These are phyloP conservation scores for Auriscalpium orientale DNA, from an alignment of 768 basidiomycete genomes.

Conservation along the genomic window DNA sequence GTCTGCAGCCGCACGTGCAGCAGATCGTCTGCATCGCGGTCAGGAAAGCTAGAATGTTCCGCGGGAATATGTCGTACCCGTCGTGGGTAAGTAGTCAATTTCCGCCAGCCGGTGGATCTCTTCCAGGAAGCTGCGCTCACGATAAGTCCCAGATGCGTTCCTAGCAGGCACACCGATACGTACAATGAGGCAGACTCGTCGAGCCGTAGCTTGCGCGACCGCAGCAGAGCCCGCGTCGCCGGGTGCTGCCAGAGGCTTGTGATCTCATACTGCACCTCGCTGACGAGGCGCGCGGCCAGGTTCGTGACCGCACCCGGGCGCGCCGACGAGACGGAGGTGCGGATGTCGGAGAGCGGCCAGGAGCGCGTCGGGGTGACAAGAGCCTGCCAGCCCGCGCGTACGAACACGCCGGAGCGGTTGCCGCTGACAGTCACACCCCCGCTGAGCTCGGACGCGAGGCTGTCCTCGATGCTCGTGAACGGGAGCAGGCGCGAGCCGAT, in stretches of 20 bases:
- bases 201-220: constrained; percentile 51
- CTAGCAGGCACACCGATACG: constrained; percentile 20
- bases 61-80: constrained; percentile 33
- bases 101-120: constrained; percentile 58
- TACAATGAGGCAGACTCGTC: constrained; percentile 77
- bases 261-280: constrained; percentile 43
- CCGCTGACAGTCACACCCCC: constrained; percentile 55
- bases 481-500: constrained; percentile 54
- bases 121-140: constrained; percentile 51
- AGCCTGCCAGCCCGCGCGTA: constrained; percentile 68
- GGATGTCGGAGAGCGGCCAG: constrained; percentile 30
- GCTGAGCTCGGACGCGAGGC: constrained; percentile 60
- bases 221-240: constrained; percentile 50
- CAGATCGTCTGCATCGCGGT: constrained; percentile 50
- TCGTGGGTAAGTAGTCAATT: constrained; percentile 64
- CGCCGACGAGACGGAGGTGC: constrained; percentile 21
- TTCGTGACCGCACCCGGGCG: constrained; percentile 35
- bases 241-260: constrained; percentile 63
- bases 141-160: background rate
- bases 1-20: constrained; percentile 77
- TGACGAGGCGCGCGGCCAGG: constrained; percentile 49
- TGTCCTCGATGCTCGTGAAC: constrained; percentile 58
- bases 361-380: constrained; percentile 41
- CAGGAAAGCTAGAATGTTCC: background rate
- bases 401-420: constrained; percentile 55